Evolutionary conservation across 2,329 filamentous ascomycete genomes (phyloP), one percentile per base, ranked within the genome.

Genomic region (Sporothrix variecibatus): DNA sequence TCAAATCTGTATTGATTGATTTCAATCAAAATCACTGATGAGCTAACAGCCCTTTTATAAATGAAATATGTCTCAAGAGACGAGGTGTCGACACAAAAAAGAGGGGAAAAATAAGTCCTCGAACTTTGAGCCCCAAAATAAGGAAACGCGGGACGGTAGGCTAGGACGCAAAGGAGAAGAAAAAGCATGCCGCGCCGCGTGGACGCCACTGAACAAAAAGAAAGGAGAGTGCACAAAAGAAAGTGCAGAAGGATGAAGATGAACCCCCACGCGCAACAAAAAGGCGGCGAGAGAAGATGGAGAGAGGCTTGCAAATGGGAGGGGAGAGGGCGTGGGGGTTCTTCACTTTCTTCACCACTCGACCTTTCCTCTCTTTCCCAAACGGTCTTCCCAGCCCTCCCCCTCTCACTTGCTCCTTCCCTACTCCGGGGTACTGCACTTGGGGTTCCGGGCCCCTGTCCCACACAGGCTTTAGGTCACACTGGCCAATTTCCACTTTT

Each of bases 191-290:
- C 56, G 56, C 26, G 56, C 56, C 56, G 56, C 26, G 56, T 31
- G 31, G 8, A 40, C 60, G 20, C 26, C 26, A 23, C 8, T 17
- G 34, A 11, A 40, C 20, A 3, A 11, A 38, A n/a, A 64, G 17
- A 12, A 23, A 17, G 38, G 3, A 56, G 26, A n/a, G 51, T 56
- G 46, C 46, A 49, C 6, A 17, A 17, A 56, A 26, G 5, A 15
- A 56, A 1, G 51, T 34, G 46, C 17, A 56, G 12, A 56, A 69
- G 58, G 26, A 20, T 4, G 4, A 38, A 58, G 23, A n/a, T n/a
- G 31, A 43, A 64, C 64, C 64, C 64, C 64, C 64, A 67, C 64
- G 64, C 64, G 72, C 62, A 31, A 20, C 60, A 43, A 46, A 69
- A 68, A 60, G 49, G 64, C 60, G 60, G 64, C 64, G 40, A 67